Conservation (phyloP, 305 asterid genomes). For the Fraxinus latifolia region DNA sequence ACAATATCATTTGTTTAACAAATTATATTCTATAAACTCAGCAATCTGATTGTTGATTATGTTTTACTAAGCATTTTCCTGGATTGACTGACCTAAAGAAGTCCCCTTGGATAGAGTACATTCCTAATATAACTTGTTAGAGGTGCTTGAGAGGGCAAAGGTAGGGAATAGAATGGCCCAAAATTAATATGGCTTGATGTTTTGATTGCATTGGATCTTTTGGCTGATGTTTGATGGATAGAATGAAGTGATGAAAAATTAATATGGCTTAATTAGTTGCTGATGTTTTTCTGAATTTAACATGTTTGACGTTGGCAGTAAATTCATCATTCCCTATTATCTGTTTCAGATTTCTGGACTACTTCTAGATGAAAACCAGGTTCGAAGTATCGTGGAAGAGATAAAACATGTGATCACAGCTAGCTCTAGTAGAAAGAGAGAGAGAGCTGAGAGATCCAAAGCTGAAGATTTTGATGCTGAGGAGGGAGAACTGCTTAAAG, state of each 20-base stretch:
- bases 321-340: conserved; percentile 12
- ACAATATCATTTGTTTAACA: background rate
- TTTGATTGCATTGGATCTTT: background rate
- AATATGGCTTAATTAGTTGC: background rate
- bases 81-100: background rate
- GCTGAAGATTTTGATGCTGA: conserved; percentile 96
- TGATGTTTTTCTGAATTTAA: background rate
- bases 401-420: conserved; percentile 79
- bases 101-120: background rate
- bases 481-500: conserved; percentile 82
- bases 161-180: background rate
- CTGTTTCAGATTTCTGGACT: conserved; percentile 63
- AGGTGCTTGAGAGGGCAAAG: background rate
- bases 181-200: background rate
- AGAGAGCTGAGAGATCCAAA: conserved; percentile 72
- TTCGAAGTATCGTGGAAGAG: conserved; percentile 81
- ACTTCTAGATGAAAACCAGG: conserved; percentile 79
- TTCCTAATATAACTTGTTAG: background rate
- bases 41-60: background rate
- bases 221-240: background rate
- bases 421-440: conserved; percentile 79
- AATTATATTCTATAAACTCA: background rate
- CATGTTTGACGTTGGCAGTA: conserved; percentile 3
- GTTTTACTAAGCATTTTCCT: background rate
- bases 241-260: background rate